Evolutionary conservation across 345 rosid species (phyloP).

Genomic region (Populus euphratica): DNA sequence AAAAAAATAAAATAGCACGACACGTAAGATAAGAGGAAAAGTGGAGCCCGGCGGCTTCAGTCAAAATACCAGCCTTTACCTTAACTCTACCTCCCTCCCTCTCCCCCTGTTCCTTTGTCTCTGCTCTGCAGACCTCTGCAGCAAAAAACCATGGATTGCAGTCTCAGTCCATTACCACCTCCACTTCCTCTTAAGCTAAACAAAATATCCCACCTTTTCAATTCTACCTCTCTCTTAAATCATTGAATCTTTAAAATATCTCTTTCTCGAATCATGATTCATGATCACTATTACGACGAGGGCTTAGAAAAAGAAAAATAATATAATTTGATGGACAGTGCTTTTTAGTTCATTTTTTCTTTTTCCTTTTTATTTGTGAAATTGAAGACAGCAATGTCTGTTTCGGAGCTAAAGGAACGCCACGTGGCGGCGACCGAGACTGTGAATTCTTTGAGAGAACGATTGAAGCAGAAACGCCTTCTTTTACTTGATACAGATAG

Average conservation of each 20-base stretch:
- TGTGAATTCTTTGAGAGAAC: conserved; percentile 63
- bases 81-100: background rate
- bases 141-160: background rate
- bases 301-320: background rate
- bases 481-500: conserved; percentile 80
- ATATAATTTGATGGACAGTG: background rate
- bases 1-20: background rate
- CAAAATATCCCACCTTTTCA: background rate
- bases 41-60: background rate
- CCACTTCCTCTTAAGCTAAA: background rate
- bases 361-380: background rate
- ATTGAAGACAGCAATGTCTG: conserved; percentile 52
- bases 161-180: background rate
- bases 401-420: conserved; percentile 82
- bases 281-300: background rate
- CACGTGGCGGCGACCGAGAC: conserved; percentile 65
- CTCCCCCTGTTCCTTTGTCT: background rate
- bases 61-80: background rate
- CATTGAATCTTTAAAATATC: background rate
- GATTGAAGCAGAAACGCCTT: conserved; percentile 72
- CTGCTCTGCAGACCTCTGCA: background rate
- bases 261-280: background rate
- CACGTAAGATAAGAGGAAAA: background rate
- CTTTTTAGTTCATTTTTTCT: background rate
- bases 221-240: background rate